These are phyloP conservation scores for Clonostachys rhizophaga DNA, from an alignment of 2,329 filamentous ascomycete species.

Conservation along the genomic window DNA sequence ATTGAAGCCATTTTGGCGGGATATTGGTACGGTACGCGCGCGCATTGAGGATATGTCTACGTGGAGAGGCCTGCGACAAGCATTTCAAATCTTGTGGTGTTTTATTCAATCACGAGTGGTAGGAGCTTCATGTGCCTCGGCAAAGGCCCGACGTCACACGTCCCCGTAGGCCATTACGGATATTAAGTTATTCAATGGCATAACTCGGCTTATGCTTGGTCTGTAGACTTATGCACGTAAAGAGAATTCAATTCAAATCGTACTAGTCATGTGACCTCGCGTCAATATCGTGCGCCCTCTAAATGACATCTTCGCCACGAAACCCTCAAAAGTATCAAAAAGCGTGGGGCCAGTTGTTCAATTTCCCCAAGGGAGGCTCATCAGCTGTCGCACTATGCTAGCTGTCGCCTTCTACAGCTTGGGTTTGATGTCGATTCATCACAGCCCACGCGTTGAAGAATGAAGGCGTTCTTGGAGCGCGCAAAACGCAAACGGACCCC, in stretches of 20 bases:
- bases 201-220: too few relatives aligned
- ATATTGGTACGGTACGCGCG: background rate
- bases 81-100: background rate
- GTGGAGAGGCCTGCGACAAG: background rate
- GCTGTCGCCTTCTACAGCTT: background rate
- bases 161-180: background rate
- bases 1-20: constrained; percentile 51
- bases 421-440: background rate
- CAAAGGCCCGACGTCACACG: constrained; percentile 7
- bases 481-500: constrained; percentile 42
- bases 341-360: background rate
- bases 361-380: background rate
- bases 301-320: too few relatives aligned
- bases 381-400: too few relatives aligned
- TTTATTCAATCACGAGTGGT: too few relatives aligned
- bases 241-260: too few relatives aligned
- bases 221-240: too few relatives aligned
- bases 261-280: constrained; percentile 5
- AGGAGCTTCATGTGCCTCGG: constrained; percentile 25
- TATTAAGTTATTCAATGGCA: background rate
- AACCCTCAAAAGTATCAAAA: too few relatives aligned
- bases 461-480: constrained; percentile 54
- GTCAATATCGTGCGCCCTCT: constrained; percentile 7
- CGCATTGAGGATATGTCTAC: background rate
- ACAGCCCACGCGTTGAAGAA: constrained; percentile 16